Conservation (phyloP, 495 filamentous ascomycete species). For the Trichoderma parareesei region DNA sequence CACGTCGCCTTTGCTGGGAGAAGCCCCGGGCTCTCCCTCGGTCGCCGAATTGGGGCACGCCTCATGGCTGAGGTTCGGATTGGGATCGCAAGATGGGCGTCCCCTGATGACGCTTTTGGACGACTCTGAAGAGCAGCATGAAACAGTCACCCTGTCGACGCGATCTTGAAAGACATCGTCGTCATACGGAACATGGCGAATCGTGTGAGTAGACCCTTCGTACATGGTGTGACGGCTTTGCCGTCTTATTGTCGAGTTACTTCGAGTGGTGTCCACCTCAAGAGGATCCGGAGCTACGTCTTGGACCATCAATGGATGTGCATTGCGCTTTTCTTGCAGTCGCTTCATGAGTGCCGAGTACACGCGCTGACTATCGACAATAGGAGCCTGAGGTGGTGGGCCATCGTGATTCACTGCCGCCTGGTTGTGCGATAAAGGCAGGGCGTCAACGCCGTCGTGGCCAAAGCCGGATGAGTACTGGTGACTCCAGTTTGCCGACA, state of each 20-base stretch:
- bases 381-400: not conserved
- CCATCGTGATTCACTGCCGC: not conserved
- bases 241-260: not conserved
- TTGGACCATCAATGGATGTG: not conserved
- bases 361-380: slow-evolving; percentile 55
- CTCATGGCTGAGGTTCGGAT: not conserved
- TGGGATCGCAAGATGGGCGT: not conserved
- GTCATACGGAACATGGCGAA: slow-evolving; percentile 18
- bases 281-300: slow-evolving; percentile 14
- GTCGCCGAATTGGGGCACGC: not conserved
- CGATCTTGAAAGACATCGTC: slow-evolving; percentile 13
- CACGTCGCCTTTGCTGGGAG: not conserved
- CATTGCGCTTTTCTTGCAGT: slow-evolving; percentile 33
- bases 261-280: not conserved
- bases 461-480: not conserved
- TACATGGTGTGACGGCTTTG: not conserved
- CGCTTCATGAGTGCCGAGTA: slow-evolving; percentile 69
- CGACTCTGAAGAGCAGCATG: slow-evolving; percentile 11
- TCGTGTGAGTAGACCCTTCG: slow-evolving; percentile 24
- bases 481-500: slow-evolving; percentile 35
- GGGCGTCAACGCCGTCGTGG: not conserved
- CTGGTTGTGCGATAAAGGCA: not conserved
- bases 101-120: not conserved
- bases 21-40: not conserved
- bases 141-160: not conserved